Percentiles rank a stretch among this genome's conserved stretches.
Evolutionary conservation across 495 filamentous ascomycete species (phyloP).

Genomic region (Haplographium delicatum): DNA sequence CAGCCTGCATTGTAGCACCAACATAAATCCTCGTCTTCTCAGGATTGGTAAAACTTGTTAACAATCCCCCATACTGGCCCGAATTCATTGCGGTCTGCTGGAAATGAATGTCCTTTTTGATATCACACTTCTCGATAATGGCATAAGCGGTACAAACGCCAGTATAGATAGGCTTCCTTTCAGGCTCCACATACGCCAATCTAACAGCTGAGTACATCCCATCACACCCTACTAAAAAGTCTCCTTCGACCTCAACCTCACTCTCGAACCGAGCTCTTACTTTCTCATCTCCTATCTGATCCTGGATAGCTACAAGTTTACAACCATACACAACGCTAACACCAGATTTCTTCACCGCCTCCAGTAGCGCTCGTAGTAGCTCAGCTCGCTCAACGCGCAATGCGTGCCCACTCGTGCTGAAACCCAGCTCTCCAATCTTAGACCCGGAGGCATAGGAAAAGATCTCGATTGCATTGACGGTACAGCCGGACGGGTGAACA

Average conservation of each 20-base stretch:
- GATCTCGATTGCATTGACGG: constrained; percentile 36
- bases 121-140: constrained; percentile 30
- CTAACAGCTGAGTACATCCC: constrained; percentile 57
- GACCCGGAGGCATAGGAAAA: constrained; percentile 47
- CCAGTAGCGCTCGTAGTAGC: constrained; percentile 42
- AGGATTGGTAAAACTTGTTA: constrained; percentile 49
- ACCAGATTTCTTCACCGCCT: constrained; percentile 26
- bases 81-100: constrained; percentile 25
- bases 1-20: constrained; percentile 45
- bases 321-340: constrained; percentile 32
- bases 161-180: constrained; percentile 46
- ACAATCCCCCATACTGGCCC: constrained; percentile 48
- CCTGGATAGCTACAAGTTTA: constrained; percentile 20
- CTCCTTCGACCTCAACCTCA: constrained; percentile 39
- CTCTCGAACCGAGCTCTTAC: constrained; percentile 48
- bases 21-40: constrained; percentile 44
- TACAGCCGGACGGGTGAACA: constrained; percentile 38
- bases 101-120: constrained; percentile 30
- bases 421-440: constrained; percentile 36
- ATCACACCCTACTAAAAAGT: constrained; percentile 57
- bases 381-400: constrained; percentile 44
- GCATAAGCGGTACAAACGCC: constrained; percentile 52
- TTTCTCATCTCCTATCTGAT: constrained; percentile 19
- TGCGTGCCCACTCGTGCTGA: constrained; percentile 37
- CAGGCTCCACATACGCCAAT: constrained; percentile 45